Evolutionary conservation across 352 stramenopile genomes (phyloP).

Genomic region (Pythium sp.): DNA sequence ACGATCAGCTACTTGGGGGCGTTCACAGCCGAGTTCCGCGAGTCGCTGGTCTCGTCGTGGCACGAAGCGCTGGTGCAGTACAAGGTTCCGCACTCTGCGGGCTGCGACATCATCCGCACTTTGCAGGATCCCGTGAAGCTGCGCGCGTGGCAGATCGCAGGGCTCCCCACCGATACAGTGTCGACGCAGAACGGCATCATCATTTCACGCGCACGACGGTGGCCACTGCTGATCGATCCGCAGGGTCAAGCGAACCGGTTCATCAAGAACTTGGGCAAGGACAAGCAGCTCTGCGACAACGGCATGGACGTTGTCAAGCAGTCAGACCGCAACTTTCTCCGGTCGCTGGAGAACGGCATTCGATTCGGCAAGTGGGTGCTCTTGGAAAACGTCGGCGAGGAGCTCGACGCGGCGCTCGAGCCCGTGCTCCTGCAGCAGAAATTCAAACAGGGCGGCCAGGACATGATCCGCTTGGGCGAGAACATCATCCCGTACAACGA

Average conservation of each 20-base stretch:
- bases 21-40: slow-evolving; percentile 87
- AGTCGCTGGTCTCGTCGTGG: slow-evolving; percentile 61
- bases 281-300: slow-evolving; percentile 85
- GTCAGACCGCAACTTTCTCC: slow-evolving; percentile 85
- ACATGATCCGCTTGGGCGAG: slow-evolving; percentile 91
- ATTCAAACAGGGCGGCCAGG: slow-evolving; percentile 91
- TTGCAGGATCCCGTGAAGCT: slow-evolving; percentile 88
- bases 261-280: slow-evolving; percentile 86
- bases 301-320: slow-evolving; percentile 92
- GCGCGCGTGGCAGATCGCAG: slow-evolving; percentile 85
- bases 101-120: slow-evolving; percentile 85
- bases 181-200: slow-evolving; percentile 95
- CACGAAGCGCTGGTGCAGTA: slow-evolving; percentile 59
- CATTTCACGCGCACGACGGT: slow-evolving; percentile 78
- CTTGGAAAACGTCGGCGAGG: slow-evolving; percentile 89
- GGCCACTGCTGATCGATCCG: slow-evolving; percentile 89
- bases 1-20: slow-evolving; percentile 87
- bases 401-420: slow-evolving; percentile 89
- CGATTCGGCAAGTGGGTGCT: slow-evolving; percentile 91
- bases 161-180: slow-evolving; percentile 84
- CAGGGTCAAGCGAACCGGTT: slow-evolving; percentile 92
- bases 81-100: slow-evolving; percentile 67
- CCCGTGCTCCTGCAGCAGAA: slow-evolving; percentile 89
- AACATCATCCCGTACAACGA: slow-evolving; percentile 92
- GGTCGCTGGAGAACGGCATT: slow-evolving; percentile 87